Conservation (phyloP, 139 green algal genomes). For the Tetraselmis striata region DNA sequence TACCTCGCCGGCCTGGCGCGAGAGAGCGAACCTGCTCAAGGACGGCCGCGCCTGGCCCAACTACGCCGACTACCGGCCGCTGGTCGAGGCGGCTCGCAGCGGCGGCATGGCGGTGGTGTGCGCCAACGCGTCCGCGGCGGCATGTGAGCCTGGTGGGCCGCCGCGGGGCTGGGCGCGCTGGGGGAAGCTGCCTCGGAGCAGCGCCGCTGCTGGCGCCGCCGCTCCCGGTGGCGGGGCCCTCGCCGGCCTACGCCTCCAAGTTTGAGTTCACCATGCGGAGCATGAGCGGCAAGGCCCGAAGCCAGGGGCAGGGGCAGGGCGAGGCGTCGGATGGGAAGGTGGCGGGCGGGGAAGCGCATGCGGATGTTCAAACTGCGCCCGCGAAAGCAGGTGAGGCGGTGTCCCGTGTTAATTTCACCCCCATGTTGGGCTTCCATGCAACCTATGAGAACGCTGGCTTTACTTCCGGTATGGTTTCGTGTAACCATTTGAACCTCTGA, state of each 20-base stretch:
- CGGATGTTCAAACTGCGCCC: no score
- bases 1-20: constrained; percentile 20
- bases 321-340: no score
- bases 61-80: constrained; percentile 39
- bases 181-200: no score
- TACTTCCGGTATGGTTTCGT: no score
- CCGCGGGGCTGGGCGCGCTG: constrained; percentile 20
- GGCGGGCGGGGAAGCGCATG: no score
- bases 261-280: constrained; percentile 25
- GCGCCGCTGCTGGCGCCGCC: no score
- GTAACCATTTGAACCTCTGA: no score
- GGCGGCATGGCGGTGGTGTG: constrained; percentile 24
- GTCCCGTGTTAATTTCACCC: no score
- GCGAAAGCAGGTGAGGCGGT: no score
- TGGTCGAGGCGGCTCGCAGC: constrained; percentile 23
- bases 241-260: constrained; percentile 16
- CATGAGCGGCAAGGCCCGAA: not conserved
- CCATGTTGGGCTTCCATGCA: no score
- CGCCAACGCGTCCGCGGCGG: constrained; percentile 41
- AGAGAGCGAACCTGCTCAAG: constrained; percentile 30
- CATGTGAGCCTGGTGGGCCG: constrained; percentile 32
- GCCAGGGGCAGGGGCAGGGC: no score
- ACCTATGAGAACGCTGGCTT: no score
- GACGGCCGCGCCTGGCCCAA: constrained; percentile 43
- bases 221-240: constrained; percentile 21